Conservation (phyloP, 768 basidiomycete species). For the Mycena belliarum region DNA sequence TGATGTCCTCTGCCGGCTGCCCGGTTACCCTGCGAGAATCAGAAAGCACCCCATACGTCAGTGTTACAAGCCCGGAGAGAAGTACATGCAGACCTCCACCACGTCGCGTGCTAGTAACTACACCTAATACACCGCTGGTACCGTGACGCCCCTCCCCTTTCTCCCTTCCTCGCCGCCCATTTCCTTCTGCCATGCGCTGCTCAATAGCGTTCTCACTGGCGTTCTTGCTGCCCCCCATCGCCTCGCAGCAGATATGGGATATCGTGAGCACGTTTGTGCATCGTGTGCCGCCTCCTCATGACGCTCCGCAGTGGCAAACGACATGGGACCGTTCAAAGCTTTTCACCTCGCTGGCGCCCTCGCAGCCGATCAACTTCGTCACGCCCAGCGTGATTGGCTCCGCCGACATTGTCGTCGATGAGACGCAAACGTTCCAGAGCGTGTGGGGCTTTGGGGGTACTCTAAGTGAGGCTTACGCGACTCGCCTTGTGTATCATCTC, state of each 20-base stretch:
- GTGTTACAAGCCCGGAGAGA: neutral
- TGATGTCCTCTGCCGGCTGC: neutral
- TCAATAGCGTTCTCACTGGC: conserved; percentile 15
- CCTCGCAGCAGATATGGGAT: conserved; percentile 56
- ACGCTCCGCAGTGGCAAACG: conserved; percentile 54
- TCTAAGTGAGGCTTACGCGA: conserved; percentile 47
- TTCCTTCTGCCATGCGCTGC: conserved; percentile 15
- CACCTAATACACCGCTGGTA: too few relatives aligned
- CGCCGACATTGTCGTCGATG: conserved; percentile 65
- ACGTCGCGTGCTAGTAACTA: too few relatives aligned
- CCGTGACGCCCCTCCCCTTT: neutral
- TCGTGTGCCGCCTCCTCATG: neutral
- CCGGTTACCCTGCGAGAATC: neutral
- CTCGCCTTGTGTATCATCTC: neutral
- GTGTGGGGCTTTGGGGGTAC: conserved; percentile 69
- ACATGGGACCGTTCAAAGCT: conserved; percentile 53
- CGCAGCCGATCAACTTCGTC: conserved; percentile 57
- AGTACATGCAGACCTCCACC: neutral
- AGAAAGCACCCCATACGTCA: conserved; percentile 9
- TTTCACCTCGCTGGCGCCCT: conserved; percentile 49
- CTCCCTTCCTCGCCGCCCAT: neutral
- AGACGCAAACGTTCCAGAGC: conserved; percentile 54
- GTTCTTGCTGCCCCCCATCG: conserved; percentile 25
- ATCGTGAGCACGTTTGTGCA: conserved; percentile 37
- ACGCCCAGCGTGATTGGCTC: conserved; percentile 39